Evolutionary conservation across 805 yeast species (phyloP).

Genomic region (Novakomyces olei): DNA sequence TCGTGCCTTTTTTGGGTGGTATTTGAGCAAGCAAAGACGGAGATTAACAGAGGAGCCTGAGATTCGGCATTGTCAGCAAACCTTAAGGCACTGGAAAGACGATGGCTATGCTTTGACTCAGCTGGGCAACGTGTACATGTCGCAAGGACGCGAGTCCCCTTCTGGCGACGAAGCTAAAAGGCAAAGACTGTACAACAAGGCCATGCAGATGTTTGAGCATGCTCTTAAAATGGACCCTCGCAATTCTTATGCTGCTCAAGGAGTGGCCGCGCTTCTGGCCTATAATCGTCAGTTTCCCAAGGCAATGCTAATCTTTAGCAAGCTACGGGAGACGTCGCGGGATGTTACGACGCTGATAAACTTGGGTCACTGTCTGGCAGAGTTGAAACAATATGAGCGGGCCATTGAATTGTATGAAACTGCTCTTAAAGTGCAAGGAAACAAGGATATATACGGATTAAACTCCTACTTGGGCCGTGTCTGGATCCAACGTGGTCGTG

Average conservation of each 20-base stretch:
- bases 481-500: conserved; percentile 59
- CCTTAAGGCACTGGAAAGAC: conserved; percentile 57
- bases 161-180: conserved; percentile 33
- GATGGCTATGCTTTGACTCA: conserved; percentile 78
- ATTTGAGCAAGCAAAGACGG: conserved; percentile 23
- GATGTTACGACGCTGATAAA: conserved; percentile 68
- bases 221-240: conserved; percentile 63
- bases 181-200: conserved; percentile 59
- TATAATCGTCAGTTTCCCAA: conserved; percentile 45
- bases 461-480: conserved; percentile 62
- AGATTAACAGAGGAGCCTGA: conserved; percentile 31
- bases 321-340: conserved; percentile 70
- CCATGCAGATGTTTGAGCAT: conserved; percentile 80
- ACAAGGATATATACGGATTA: conserved; percentile 41
- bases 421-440: conserved; percentile 41
- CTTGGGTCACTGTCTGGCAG: conserved; percentile 68
- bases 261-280: conserved; percentile 79
- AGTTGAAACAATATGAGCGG: conserved; percentile 57
- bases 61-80: conserved; percentile 60
- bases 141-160: conserved; percentile 48
- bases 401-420: conserved; percentile 72
- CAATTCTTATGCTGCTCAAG: conserved; percentile 93
- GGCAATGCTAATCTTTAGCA: conserved; percentile 71
- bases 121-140: conserved; percentile 65
- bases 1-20: conserved; percentile 87